These are phyloP conservation scores for Exophiala viscosa DNA, from an alignment of 2,329 filamentous ascomycete genomes.

Conservation along the genomic window DNA sequence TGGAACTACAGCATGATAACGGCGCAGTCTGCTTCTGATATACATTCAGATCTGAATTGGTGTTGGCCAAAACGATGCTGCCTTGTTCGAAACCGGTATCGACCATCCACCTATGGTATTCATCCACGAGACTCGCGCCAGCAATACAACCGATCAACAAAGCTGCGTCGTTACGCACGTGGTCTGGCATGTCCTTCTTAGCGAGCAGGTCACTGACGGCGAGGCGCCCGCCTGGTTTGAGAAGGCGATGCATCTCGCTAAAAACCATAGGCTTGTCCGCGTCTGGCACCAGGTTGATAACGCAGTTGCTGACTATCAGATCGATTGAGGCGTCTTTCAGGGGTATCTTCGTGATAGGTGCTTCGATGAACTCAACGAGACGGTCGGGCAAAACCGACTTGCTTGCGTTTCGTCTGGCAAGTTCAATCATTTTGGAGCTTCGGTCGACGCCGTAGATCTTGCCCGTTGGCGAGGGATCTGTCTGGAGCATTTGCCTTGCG, in stretches of 20 bases:
- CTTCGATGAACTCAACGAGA: conserved; percentile 48
- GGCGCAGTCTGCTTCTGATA: conserved; percentile 8
- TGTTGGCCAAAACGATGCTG: conserved; percentile 42
- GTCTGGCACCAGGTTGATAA: conserved; percentile 56
- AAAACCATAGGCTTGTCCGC: conserved; percentile 55
- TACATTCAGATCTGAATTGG: conserved; percentile 40
- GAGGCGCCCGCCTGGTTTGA: conserved; percentile 56
- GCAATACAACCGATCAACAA: conserved; percentile 60
- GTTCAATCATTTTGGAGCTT: not conserved
- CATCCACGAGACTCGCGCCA: conserved; percentile 51
- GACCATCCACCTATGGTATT: conserved; percentile 53
- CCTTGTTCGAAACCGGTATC: conserved; percentile 50
- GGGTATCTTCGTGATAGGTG: conserved; percentile 49
- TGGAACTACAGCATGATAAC: conserved; percentile 8
- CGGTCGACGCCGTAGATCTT: conserved; percentile 5
- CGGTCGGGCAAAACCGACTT: conserved; percentile 1
- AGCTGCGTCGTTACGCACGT: conserved; percentile 49
- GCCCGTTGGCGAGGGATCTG: not conserved
- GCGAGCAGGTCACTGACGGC: conserved; percentile 58
- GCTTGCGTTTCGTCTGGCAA: conserved; percentile 2
- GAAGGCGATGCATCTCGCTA: conserved; percentile 54
- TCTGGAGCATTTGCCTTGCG: not conserved
- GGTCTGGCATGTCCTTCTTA: conserved; percentile 38
- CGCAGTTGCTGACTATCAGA: conserved; percentile 62
- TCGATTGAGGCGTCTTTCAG: conserved; percentile 45